phyloP scores from a whole-genome alignment of 768 basidiomycete genomes.

The Termitomyces sp. region DNA sequence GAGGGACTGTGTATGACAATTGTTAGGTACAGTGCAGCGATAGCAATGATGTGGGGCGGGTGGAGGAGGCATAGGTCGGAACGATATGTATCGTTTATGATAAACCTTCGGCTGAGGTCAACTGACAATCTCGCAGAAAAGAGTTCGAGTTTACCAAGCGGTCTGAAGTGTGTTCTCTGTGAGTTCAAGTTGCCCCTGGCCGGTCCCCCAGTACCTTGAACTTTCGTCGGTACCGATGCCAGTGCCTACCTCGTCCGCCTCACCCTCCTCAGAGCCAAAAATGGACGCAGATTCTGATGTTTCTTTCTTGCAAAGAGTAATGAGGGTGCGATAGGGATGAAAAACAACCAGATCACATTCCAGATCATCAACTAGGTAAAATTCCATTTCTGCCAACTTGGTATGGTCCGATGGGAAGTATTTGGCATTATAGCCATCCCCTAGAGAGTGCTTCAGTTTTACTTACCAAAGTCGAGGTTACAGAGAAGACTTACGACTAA shows the following conservation, averaged over 20 bases:
- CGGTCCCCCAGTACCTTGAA: conserved; percentile 73
- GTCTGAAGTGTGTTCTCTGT: conserved; percentile 77
- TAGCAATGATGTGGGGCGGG: conserved; percentile 91
- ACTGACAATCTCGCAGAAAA: background rate
- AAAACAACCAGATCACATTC: conserved; percentile 93
- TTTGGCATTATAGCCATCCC: conserved; percentile 67
- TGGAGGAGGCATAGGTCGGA: conserved; percentile 92
- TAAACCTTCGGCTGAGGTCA: conserved; percentile 54
- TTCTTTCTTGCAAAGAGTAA: conserved; percentile 68
- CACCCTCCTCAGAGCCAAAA: conserved; percentile 37
- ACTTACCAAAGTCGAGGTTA: background rate
- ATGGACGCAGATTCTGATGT: conserved; percentile 29
- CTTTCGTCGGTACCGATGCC: conserved; percentile 46
- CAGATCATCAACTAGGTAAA: conserved; percentile 94
- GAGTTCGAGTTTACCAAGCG: conserved; percentile 62
- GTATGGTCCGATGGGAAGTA: conserved; percentile 84
- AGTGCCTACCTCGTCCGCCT: conserved; percentile 53
- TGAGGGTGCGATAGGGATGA: conserved; percentile 90
- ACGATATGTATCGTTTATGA: conserved; percentile 95
- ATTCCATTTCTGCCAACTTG: conserved; percentile 98
- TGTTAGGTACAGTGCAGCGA: conserved; percentile 87
- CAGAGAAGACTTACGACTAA: conserved; percentile 49
- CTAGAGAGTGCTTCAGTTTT: conserved; percentile 21
- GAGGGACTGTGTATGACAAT: conserved; percentile 67
- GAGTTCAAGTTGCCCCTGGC: conserved; percentile 73